A percentile compares a stretch with the other conserved stretches of the same genome.
These are phyloP conservation scores for Phytophthora pisi DNA, from an alignment of 352 stramenopile species.

Conservation along the genomic window DNA sequence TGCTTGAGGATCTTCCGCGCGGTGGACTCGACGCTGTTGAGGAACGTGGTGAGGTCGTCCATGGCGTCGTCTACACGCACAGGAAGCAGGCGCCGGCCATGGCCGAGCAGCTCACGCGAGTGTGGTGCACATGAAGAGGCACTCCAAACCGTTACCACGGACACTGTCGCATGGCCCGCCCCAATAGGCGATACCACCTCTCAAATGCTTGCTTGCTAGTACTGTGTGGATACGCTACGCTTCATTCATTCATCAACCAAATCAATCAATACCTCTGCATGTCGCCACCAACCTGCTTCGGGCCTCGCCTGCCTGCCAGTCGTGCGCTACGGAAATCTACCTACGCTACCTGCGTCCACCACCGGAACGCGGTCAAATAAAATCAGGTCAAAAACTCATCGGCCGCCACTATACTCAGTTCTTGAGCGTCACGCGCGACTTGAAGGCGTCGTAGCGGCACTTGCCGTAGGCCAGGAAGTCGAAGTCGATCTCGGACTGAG, in stretches of 20 bases:
- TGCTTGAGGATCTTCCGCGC: conserved; percentile 83
- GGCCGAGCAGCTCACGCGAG: background rate
- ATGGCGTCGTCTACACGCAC: conserved; percentile 33
- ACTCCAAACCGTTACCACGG: conserved; percentile 19
- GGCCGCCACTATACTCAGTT: conserved; percentile 27
- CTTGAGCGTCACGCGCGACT: conserved; percentile 57
- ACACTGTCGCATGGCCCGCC: background rate
- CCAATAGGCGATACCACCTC: background rate
- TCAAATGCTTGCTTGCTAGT: background rate
- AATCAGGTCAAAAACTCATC: conserved; percentile 25
- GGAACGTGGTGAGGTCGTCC: conserved; percentile 82
- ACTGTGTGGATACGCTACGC: conserved; percentile 9
- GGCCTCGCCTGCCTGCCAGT: background rate
- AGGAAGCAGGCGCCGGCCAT: conserved; percentile 20
- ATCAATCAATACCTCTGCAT: conserved; percentile 20
- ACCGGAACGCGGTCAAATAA: conserved; percentile 25
- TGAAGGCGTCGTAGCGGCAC: conserved; percentile 77
- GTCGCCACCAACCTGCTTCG: conserved; percentile 17
- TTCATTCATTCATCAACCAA: conserved; percentile 20
- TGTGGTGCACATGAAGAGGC: conserved; percentile 22
- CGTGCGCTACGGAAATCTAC: conserved; percentile 16
- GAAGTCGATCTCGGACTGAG: conserved; percentile 92
- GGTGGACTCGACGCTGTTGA: conserved; percentile 78
- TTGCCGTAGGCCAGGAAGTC: conserved; percentile 90
- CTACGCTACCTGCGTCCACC: conserved; percentile 44